Base-by-base conservation (phyloP, 2,329 filamentous ascomycete species). In the Botrytis fragariae region DNA sequence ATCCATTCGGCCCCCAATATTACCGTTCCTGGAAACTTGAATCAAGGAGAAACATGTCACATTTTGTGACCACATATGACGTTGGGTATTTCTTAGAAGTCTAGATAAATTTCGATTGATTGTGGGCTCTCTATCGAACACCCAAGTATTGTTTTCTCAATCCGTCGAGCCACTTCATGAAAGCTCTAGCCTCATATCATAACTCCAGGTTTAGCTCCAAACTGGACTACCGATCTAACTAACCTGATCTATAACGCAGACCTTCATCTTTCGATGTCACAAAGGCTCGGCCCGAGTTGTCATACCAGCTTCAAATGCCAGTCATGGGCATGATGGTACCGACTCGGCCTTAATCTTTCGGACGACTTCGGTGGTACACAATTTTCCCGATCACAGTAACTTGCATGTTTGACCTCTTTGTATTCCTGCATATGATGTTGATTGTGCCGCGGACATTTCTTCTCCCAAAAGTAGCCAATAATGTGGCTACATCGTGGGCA, bases 1-100 rank as follows among this genome's bases (percentile, higher is more conserved):
- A 62, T 62, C 37, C 39, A 70, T 61, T 35, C 29, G 68, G 68
- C 68, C 68, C 68, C 68, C 68, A 62, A 70, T 57, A 37, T 70
- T 70, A 44, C 57, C 42, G 39, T 45, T 45, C 25, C 44, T 70
- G 39, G 22, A 45, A 61, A 60, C 51, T 44, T 29, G 25, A 42
- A 68, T 68, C 20, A 42, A 42, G 51, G 67, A 70, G 68, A 37
- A 45, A 70, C 39, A 44, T 70, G 51, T 70, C 68, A 70, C 68
- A 70, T 20, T 70, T 62, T 59, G 39, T 45, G 14, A 20, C 7
- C 29, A 62, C 39, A 22, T 22, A 62, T 70, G 68, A 70, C 68
- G 39, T 45, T 70, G 39, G 18, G 8, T 44, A 18, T 18, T 62
- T 45, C 8, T 37, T 25, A 29, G 14, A 69, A 45, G 7, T 35